Base-by-base conservation (phyloP, 371 early-diverging fungal genomes). In the Saksenaea oblongispora region DNA sequence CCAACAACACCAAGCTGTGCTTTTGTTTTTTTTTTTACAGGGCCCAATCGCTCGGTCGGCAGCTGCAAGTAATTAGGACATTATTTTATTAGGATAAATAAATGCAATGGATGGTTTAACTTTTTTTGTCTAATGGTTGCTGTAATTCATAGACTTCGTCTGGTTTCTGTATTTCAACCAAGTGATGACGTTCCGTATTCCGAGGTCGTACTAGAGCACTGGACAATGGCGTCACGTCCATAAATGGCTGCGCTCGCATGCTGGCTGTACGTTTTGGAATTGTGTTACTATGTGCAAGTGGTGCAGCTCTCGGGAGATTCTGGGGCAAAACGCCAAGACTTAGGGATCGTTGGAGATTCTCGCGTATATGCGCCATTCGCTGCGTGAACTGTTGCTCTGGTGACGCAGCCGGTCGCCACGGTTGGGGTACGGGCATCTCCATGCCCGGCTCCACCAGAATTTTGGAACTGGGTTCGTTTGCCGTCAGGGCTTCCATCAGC, bases 231-330 rank as follows among this genome's bases (percentile, higher is more conserved):
- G 65, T 65, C 47, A 65, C 60, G 36, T 56, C 65, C 39, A 59
- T 58, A 47, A 69, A 57, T 28, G 69, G 64, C 13, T 64, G 53
- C 17, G 59, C 37, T 24, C 77, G 63, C 69, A 73, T 76, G 57
- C 76, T 79, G 4, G 79, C 82, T 27, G 82, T 78, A 64, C 78
- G 71, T 65, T 69, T 76, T 59, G 82, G 76, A 61, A 81, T 81
- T 55, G 57, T 70, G 17, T 56, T 67, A 54, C 72, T 69, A 14
- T 74, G 63, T 13, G 81, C 72, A 36, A 74, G 17, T 61, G 55
- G 62, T 22, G 63, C 17, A 11, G 18, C 42, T 4, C 66, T 65
- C 31, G 44, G 53, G 54, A 27, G 7, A 28, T 26, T 47, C 28
- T 10, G 36, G 44, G 36, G 54, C 61, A 39, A 64, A 64, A 55